phyloP scores from a whole-genome alignment of 2,329 filamentous ascomycete genomes.

The Neonectria magnoliae region DNA sequence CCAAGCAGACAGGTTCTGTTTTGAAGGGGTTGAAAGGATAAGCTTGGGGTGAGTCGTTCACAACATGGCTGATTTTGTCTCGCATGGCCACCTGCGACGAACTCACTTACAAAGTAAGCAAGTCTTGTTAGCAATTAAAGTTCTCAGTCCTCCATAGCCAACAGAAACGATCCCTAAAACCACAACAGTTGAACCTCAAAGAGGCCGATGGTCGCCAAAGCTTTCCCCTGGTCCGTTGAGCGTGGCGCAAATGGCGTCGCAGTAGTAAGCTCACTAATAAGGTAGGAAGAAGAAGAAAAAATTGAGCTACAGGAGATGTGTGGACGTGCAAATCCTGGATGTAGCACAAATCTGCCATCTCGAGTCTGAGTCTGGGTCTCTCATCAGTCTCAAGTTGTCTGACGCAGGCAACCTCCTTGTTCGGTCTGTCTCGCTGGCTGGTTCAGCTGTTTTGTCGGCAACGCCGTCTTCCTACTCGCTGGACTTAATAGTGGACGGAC shows the following conservation, averaged over 20 bases:
- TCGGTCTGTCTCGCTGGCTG: background rate
- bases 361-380: background rate
- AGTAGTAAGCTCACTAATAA: conserved; percentile 7
- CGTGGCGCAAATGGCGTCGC: conserved; percentile 8
- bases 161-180: background rate
- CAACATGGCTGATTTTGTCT: background rate
- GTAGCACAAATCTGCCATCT: background rate
- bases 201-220: background rate
- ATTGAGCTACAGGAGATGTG: background rate
- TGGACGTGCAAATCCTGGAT: background rate
- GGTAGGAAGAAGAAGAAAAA: background rate
- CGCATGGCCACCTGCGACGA: background rate
- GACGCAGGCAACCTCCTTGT: background rate
- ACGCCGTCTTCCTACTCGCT: background rate
- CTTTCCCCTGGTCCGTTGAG: background rate
- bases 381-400: background rate
- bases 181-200: background rate
- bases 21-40: background rate
- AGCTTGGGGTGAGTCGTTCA: background rate
- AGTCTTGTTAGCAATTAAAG: no score
- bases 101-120: no score
- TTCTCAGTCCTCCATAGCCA: background rate
- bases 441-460: background rate
- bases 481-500: background rate
- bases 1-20: background rate